Evolutionary conservation across 805 yeast genomes (phyloP).

Genomic region (Ogataea henricii): DNA sequence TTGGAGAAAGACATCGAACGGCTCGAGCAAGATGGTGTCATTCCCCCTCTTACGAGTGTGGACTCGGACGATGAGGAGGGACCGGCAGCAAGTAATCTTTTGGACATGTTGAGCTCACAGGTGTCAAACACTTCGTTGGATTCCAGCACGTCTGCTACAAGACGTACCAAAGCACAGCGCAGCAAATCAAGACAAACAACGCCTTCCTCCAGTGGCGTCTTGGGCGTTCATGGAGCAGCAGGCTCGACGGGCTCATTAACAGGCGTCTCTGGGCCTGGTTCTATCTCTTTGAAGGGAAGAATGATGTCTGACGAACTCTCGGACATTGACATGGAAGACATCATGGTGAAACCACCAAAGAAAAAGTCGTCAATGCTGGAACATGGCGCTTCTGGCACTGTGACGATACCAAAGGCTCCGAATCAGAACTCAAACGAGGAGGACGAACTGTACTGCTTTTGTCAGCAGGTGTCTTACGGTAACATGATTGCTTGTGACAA

Average conservation of each 20-base stretch:
- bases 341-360: conserved; percentile 15
- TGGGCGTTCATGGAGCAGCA: conserved; percentile 3
- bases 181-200: conserved; percentile 24
- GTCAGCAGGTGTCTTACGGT: conserved; percentile 87
- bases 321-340: conserved; percentile 24
- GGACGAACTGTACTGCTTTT: conserved; percentile 78
- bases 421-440: conserved; percentile 53
- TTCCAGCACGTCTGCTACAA: conserved; percentile 13
- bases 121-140: conserved; percentile 24
- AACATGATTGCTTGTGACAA: conserved; percentile 67
- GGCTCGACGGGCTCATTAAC: conserved; percentile 7
- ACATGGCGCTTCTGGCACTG: conserved; percentile 32
- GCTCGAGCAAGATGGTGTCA: conserved; percentile 77
- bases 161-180: conserved; percentile 16
- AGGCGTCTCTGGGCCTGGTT: conserved; percentile 3
- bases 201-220: conserved; percentile 12
- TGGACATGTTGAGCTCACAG: conserved; percentile 24
- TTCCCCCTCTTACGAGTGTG: conserved; percentile 52
- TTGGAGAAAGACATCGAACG: conserved; percentile 76
- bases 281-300: conserved; percentile 18
- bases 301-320: conserved; percentile 23
- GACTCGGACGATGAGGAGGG: conserved; percentile 23
- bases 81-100: conserved; percentile 9
- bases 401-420: conserved; percentile 25
- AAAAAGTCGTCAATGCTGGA: conserved; percentile 23